phyloP scores from a whole-genome alignment of 2,329 filamentous ascomycete genomes.

The Verticillium zaregamsianum region DNA sequence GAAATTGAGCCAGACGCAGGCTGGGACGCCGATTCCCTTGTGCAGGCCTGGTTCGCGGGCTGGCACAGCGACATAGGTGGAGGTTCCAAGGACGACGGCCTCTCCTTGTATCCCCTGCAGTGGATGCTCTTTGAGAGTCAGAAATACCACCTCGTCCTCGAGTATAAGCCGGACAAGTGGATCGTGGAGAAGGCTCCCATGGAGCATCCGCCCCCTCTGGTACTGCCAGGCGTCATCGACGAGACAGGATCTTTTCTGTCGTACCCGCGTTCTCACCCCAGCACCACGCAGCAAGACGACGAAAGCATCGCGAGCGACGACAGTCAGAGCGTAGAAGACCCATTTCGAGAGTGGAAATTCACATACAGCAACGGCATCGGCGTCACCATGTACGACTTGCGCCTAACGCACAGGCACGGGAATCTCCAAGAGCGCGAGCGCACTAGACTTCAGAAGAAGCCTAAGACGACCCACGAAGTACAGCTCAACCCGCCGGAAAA shows the following conservation, averaged over 20 bases:
- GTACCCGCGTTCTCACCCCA: background rate
- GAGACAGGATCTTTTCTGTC: background rate
- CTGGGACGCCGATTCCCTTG: constrained; percentile 18
- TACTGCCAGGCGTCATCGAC: background rate
- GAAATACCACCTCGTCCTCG: constrained; percentile 22
- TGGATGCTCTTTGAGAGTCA: constrained; percentile 34
- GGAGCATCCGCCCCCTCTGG: constrained; percentile 13
- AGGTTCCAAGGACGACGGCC: constrained; percentile 26
- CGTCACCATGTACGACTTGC: constrained; percentile 8
- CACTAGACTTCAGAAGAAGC: constrained; percentile 2
- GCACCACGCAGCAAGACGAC: background rate
- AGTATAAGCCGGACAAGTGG: constrained; percentile 3
- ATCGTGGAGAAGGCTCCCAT: background rate
- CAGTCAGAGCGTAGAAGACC: background rate
- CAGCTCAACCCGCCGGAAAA: constrained; percentile 2
- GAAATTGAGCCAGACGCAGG: background rate
- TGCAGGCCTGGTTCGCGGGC: constrained; percentile 36
- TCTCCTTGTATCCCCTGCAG: constrained; percentile 35
- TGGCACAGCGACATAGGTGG: constrained; percentile 32
- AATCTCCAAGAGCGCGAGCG: constrained; percentile 3
- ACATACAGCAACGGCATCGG: constrained; percentile 1
- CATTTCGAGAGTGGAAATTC: constrained; percentile 3
- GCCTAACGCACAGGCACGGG: background rate
- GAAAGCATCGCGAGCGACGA: background rate
- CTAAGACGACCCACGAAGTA: background rate